Conservation (phyloP, 2,329 filamentous ascomycete species). For the Fusarium udum region DNA sequence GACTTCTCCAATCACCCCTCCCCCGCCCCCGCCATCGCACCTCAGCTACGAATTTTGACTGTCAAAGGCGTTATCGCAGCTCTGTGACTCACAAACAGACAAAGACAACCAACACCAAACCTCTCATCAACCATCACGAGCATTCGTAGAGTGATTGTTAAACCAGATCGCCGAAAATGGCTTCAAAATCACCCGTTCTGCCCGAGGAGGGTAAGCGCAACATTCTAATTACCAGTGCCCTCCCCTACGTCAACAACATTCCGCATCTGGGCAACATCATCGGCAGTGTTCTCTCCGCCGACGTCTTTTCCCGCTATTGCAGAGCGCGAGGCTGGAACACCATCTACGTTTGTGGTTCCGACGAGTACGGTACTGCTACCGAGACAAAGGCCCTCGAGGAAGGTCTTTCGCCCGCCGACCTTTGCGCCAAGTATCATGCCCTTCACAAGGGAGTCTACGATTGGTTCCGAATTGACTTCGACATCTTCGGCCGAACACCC, state of each 20-base stretch:
- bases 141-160: conserved; percentile 1
- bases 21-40: conserved; percentile 40
- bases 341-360: conserved; percentile 84
- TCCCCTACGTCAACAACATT: conserved; percentile 81
- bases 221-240: conserved; percentile 88
- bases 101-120: background rate
- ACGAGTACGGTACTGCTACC: conserved; percentile 96
- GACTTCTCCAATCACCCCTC: conserved; percentile 25
- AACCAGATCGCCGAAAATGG: conserved; percentile 33
- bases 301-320: conserved; percentile 85
- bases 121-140: background rate
- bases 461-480: conserved; percentile 96
- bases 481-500: conserved; percentile 93
- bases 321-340: conserved; percentile 82
- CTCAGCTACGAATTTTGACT: conserved; percentile 37
- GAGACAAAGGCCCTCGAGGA: conserved; percentile 96
- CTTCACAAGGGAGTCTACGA: conserved; percentile 92
- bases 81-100: conserved; percentile 39
- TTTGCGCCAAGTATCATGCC: conserved; percentile 92
- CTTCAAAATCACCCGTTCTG: conserved; percentile 58
- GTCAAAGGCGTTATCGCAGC: conserved; percentile 32
- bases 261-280: conserved; percentile 91
- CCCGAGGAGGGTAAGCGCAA: conserved; percentile 82
- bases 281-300: conserved; percentile 86
- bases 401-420: conserved; percentile 79